These are phyloP conservation scores for Neopestalotiopsis sp. DNA, from an alignment of 2,329 filamentous ascomycete species.

Conservation along the genomic window DNA sequence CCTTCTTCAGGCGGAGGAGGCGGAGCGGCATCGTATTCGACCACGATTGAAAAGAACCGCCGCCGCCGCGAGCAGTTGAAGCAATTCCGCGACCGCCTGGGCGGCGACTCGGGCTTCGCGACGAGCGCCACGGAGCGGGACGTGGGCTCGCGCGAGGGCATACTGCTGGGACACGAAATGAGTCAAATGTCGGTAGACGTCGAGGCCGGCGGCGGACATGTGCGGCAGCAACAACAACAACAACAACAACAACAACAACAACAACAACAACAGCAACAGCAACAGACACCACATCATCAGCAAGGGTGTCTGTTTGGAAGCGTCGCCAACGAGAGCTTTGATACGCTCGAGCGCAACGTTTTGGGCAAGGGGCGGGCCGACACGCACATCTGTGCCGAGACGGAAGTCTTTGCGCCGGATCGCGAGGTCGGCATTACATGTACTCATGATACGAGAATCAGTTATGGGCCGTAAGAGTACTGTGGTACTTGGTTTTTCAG, in stretches of 20 bases:
- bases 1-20: not conserved
- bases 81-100: not conserved
- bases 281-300: not conserved
- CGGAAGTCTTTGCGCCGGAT: conserved; percentile 13
- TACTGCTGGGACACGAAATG: not conserved
- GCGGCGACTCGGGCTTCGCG: not conserved
- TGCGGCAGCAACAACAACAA: not conserved
- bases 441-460: conserved; percentile 11
- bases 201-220: not conserved
- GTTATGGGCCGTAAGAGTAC: not conserved
- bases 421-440: conserved; percentile 8
- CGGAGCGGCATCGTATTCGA: not conserved
- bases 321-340: not conserved
- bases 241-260: not conserved
- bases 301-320: not conserved
- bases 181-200: not conserved
- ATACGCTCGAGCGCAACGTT: conserved; percentile 11
- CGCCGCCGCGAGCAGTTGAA: not conserved
- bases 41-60: conserved; percentile 12
- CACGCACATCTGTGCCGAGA: conserved; percentile 9
- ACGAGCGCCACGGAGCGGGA: not conserved
- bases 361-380: conserved; percentile 6
- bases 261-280: not conserved
- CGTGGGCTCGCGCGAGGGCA: conserved; percentile 1
- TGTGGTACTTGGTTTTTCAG: too few species aligned